Evolutionary conservation across 2,329 filamentous ascomycete species (phyloP).

Genomic region (Fusarium tanahbumbuense): DNA sequence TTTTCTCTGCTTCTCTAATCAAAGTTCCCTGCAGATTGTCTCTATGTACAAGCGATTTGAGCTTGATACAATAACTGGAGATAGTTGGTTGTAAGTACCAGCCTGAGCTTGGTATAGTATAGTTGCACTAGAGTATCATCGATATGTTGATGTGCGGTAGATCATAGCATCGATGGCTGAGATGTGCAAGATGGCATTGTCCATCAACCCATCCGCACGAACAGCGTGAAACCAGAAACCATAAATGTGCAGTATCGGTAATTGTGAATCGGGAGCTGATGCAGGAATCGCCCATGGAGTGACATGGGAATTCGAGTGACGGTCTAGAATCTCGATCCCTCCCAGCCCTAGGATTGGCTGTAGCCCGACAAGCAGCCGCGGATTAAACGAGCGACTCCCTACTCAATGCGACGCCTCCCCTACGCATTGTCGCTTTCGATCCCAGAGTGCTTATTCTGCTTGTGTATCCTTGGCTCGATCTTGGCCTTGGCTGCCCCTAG

Average conservation of each 20-base stretch:
- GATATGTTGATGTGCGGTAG: slow-evolving; percentile 7
- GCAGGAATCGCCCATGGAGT: slow-evolving; percentile 30
- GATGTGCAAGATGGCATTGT: slow-evolving; percentile 10
- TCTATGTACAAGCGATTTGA: background rate
- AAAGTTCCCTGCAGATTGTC: slow-evolving; percentile 1
- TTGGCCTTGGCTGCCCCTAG: slow-evolving; percentile 3
- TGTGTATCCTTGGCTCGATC: slow-evolving; percentile 8
- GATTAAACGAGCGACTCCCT: slow-evolving; percentile 27
- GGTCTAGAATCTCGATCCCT: slow-evolving; percentile 43
- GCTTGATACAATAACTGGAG: background rate
- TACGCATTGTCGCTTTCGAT: slow-evolving; percentile 24
- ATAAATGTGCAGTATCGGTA: slow-evolving; percentile 10
- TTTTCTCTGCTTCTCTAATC: background rate
- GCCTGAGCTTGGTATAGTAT: background rate
- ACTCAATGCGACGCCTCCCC: slow-evolving; percentile 15
- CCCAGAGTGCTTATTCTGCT: slow-evolving; percentile 13
- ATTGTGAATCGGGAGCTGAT: slow-evolving; percentile 13
- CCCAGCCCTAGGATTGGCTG: slow-evolving; percentile 19
- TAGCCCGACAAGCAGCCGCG: slow-evolving; percentile 2
- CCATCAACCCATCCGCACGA: background rate
- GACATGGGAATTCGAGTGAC: slow-evolving; percentile 41
- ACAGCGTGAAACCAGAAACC: background rate
- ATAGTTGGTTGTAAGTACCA: background rate
- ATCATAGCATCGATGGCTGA: background rate
- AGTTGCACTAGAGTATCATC: background rate